Conservation (phyloP, 805 yeast species). For the Wickerhamomyces subpelliculosus region DNA sequence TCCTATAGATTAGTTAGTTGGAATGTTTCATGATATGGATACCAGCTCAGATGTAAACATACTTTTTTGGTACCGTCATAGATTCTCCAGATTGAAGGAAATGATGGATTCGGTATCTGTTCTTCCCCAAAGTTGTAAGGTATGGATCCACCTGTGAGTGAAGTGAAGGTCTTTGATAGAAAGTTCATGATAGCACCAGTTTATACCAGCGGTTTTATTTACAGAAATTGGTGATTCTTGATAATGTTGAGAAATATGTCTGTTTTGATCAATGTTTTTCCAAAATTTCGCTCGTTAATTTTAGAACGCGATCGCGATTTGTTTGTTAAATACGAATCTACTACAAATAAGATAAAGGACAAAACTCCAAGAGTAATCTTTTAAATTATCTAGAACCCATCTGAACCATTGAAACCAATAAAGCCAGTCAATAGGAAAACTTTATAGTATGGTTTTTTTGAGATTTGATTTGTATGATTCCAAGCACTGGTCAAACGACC, state of each 20-base stretch:
- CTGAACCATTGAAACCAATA: slow-evolving; percentile 68
- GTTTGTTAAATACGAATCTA: too few species aligned
- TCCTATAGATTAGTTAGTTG: slow-evolving; percentile 26
- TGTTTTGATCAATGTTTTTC: not conserved
- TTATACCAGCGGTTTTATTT: too few species aligned
- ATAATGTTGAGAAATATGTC: not conserved
- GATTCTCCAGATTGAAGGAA: slow-evolving; percentile 51
- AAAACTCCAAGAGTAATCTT: not conserved
- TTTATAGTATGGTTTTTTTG: slow-evolving; percentile 56
- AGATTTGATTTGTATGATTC: slow-evolving; percentile 71
- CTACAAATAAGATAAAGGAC: too few species aligned
- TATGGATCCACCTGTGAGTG: slow-evolving; percentile 48
- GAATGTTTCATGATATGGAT: too few species aligned
- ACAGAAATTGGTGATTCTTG: too few species aligned
- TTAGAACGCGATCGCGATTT: slow-evolving; percentile 5
- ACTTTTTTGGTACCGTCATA: slow-evolving; percentile 47
- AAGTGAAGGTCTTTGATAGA: slow-evolving; percentile 52
- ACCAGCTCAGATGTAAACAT: too few species aligned
- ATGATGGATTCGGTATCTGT: slow-evolving; percentile 23
- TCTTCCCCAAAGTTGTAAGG: slow-evolving; percentile 51
- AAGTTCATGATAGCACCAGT: slow-evolving; percentile 49
- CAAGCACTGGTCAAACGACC: slow-evolving; percentile 77
- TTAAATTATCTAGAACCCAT: slow-evolving; percentile 38
- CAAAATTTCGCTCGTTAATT: not conserved
- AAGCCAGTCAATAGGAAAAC: slow-evolving; percentile 63